Base-by-base conservation (phyloP, 768 basidiomycete genomes). In the Amanita thiersii region DNA sequence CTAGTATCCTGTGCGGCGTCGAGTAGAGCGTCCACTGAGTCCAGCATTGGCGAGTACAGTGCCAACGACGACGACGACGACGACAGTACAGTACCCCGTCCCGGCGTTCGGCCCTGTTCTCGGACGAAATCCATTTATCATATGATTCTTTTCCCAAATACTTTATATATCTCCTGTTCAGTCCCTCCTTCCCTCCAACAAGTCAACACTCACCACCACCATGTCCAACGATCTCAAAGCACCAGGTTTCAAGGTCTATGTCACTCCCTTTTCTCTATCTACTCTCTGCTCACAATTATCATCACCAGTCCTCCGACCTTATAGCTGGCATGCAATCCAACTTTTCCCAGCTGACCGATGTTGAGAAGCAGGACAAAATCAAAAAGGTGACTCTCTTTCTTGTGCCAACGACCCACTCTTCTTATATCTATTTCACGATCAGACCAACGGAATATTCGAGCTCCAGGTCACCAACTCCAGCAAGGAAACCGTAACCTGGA, bases 371-470 rank as follows among this genome's bases (percentile, higher is more conserved):
- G 47, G 61, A 69, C 5, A 75, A 81, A 56, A 73, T 88, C 24
- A 86, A 87, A 61, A 88, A 88, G 79, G 87, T 78, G 33, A 37
- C 17, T 11, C 3, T 17, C 7, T 14, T 3, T 5, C 5, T 20
- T 15, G 18, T 15, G 15, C 23, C 18, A 5, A 21, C 9, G 25
- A 33, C 36, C 12, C 8, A 32, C 40, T 44, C 35, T 35, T n/a
- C 34, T 30, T 2, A n/a, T 39, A 34, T 34, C 43, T 20, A 14
- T 26, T 12, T 28, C 4, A 7, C 26, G 19, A 9, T 23, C 37
- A 89, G 90, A 84, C 81, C 37, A 89, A 86, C 52, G 90, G 86
- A 47, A 77, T 93, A 55, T 92, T 96, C 58, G 83, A 91, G 60
- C 67, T 96, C 30, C 75, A 78, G 39, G 73, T 94, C 50, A 77